These are phyloP conservation scores for Alternaria triticina DNA, from an alignment of 2,329 filamentous ascomycete species.

Conservation along the genomic window DNA sequence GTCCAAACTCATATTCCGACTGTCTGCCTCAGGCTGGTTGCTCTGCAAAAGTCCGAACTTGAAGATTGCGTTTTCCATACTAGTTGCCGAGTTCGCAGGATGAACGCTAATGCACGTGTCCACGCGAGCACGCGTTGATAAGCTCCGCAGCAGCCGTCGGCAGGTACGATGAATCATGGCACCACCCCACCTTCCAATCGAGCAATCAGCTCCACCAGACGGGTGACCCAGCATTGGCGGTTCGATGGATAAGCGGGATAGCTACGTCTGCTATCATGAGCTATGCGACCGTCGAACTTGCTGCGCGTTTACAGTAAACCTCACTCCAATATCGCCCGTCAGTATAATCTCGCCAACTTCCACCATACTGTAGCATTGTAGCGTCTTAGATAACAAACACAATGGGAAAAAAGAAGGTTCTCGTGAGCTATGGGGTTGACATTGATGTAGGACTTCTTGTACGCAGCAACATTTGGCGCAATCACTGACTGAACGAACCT, in stretches of 20 bases:
- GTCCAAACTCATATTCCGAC: not conserved
- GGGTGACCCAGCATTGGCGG: not conserved
- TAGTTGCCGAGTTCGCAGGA: not conserved
- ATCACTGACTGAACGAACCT: not conserved
- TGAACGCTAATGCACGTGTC: conserved; percentile 9
- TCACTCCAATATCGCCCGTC: not conserved
- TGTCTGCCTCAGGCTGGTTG: too few relatives aligned
- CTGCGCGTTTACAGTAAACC: not conserved
- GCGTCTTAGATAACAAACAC: not conserved
- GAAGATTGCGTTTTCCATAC: not conserved
- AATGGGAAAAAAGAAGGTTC: conserved; percentile 60
- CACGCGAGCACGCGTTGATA: conserved; percentile 21
- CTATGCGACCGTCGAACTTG: not conserved
- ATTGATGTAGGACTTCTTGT: conserved; percentile 57
- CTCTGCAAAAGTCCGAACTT: not conserved
- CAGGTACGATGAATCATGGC: conserved; percentile 14
- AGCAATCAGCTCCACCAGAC: conserved; percentile 1
- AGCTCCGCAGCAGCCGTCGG: conserved; percentile 11
- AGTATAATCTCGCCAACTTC: not conserved
- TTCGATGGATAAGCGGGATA: conserved; percentile 19
- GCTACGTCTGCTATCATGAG: conserved; percentile 11
- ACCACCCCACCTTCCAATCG: conserved; percentile 17
- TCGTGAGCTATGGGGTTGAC: conserved; percentile 71
- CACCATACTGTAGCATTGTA: not conserved
- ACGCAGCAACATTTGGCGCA: conserved; percentile 53